These are phyloP conservation scores for Vicia sativa DNA, from an alignment of 306 rosid species.

Conservation along the genomic window DNA sequence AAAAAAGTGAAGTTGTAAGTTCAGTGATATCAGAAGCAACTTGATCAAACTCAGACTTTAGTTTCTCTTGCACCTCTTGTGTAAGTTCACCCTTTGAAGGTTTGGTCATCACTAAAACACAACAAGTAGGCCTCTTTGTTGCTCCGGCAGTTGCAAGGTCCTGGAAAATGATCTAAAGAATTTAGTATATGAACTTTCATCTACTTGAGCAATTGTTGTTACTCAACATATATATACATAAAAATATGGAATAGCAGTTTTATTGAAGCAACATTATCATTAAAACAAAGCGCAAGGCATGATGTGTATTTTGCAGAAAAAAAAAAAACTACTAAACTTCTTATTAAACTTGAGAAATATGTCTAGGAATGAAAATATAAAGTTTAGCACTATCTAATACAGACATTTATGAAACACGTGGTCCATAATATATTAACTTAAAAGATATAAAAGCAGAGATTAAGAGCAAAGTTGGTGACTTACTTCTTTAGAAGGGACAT, in stretches of 20 bases:
- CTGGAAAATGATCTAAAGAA: conserved; percentile 41
- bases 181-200: not conserved
- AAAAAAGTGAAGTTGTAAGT: conserved; percentile 61
- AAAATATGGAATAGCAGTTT: not conserved
- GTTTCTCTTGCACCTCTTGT: conserved; percentile 69
- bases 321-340: no score
- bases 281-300: no score
- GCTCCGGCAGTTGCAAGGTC: conserved; percentile 95
- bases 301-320: no score
- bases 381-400: no score
- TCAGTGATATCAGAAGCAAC: conserved; percentile 68
- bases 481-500: conserved; percentile 89
- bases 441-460: not conserved
- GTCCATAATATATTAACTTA: not conserved
- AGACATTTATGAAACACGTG: not conserved
- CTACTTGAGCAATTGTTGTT: not conserved
- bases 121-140: conserved; percentile 98
- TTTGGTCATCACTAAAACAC: conserved; percentile 81
- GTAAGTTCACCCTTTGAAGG: conserved; percentile 78
- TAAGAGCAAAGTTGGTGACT: conserved; percentile 14
- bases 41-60: conserved; percentile 67
- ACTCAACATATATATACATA: not conserved
- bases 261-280: no score
- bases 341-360: no score
- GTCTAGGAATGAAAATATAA: no score